Evolutionary conservation across 495 filamentous ascomycete genomes (phyloP).

Genomic region (Clohesyomyces aquaticus): DNA sequence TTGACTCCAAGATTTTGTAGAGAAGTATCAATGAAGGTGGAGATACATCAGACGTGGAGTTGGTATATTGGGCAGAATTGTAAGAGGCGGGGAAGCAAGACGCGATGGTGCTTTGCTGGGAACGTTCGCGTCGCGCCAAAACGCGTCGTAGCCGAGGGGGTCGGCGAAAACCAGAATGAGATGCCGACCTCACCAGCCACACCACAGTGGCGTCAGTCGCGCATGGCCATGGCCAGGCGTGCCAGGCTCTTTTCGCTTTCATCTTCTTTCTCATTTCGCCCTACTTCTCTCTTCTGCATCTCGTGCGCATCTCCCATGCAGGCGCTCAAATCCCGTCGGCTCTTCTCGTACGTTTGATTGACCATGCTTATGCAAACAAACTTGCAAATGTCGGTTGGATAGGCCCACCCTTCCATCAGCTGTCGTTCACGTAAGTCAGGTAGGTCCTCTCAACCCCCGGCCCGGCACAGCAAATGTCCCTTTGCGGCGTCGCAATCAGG

Average conservation of each 20-base stretch:
- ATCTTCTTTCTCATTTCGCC: background rate
- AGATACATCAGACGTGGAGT: background rate
- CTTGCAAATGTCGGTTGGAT: slow-evolving; percentile 1
- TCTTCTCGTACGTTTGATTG: background rate
- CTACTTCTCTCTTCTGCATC: background rate
- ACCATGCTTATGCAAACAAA: background rate
- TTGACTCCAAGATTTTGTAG: background rate
- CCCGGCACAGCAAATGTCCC: background rate
- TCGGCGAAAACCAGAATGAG: background rate
- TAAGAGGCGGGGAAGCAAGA: background rate
- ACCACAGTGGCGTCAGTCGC: background rate
- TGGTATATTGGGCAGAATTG: background rate
- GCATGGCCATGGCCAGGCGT: no score
- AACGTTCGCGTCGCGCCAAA: slow-evolving; percentile 3
- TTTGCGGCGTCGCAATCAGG: background rate
- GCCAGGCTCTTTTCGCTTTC: no score
- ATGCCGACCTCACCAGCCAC: background rate
- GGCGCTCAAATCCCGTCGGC: slow-evolving; percentile 1
- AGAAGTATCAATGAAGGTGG: background rate
- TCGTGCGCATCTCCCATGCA: background rate
- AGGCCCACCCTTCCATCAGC: slow-evolving; percentile 12
- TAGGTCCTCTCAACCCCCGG: background rate
- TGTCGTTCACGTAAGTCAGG: slow-evolving; percentile 16
- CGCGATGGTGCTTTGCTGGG: background rate
- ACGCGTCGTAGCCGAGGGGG: background rate